Evolutionary conservation across 1,284 basidiomycete genomes (phyloP).

Genomic region (Cutaneotrichosporon sp.): DNA sequence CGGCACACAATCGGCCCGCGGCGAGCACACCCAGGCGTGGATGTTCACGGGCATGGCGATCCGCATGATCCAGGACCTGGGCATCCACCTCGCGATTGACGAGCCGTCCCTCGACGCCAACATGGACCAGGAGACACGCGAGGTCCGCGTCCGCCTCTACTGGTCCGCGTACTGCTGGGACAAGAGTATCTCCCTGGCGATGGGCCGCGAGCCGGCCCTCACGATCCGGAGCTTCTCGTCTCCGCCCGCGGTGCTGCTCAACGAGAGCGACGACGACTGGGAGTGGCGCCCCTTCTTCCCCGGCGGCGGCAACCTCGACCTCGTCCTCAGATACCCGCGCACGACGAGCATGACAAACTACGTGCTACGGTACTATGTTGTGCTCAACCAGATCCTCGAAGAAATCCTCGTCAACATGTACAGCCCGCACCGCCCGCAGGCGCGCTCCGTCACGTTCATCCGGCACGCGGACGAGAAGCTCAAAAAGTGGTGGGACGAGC

Average conservation of each 20-base stretch:
- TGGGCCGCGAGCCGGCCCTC: constrained; percentile 29
- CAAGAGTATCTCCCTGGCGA: constrained; percentile 24
- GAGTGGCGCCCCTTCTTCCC: constrained; percentile 23
- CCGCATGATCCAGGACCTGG: constrained; percentile 32
- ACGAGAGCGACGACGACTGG: constrained; percentile 23
- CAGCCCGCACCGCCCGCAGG: constrained; percentile 28
- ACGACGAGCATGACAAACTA: constrained; percentile 18
- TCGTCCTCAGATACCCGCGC: constrained; percentile 20
- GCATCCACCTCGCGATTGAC: constrained; percentile 31
- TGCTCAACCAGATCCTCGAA: constrained; percentile 32
- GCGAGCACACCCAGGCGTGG: constrained; percentile 31
- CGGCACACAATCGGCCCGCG: constrained; percentile 25
- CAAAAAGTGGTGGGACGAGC: constrained; percentile 15
- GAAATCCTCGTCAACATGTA: constrained; percentile 35
- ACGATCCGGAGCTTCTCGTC: constrained; percentile 13
- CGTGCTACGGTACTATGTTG: constrained; percentile 18
- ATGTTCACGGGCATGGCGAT: constrained; percentile 31
- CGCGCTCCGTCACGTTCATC: constrained; percentile 25
- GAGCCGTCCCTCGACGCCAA: constrained; percentile 25
- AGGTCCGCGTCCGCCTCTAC: constrained; percentile 27
- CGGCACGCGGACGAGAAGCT: constrained; percentile 20
- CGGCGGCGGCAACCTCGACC: constrained; percentile 15
- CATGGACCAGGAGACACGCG: constrained; percentile 26
- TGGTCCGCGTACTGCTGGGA: constrained; percentile 32
- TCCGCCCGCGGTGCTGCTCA: constrained; percentile 12